Evolutionary conservation across 2,329 filamentous ascomycete genomes (phyloP).

Genomic region (Ophiostoma triangulosporum): DNA sequence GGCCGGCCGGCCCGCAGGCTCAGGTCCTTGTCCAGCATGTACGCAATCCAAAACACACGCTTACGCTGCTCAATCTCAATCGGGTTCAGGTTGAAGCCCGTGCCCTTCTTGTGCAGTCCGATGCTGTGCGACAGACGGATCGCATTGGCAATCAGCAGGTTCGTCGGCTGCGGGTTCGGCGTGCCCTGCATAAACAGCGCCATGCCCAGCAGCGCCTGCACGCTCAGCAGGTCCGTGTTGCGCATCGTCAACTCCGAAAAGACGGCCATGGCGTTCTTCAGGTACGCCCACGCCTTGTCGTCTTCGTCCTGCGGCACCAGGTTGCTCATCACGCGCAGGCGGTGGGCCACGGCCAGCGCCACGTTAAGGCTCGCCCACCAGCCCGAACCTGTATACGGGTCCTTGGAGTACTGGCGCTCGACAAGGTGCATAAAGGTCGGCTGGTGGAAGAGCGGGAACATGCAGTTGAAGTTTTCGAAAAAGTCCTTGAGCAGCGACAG

Average conservation of each 20-base stretch:
- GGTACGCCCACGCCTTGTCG: conserved; percentile 83
- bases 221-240: conserved; percentile 87
- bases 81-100: conserved; percentile 83
- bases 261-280: conserved; percentile 94
- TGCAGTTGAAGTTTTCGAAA: conserved; percentile 98
- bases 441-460: conserved; percentile 95
- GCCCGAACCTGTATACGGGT: conserved; percentile 87
- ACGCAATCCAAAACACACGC: conserved; percentile 52
- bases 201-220: conserved; percentile 89
- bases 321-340: conserved; percentile 90
- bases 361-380: conserved; percentile 99
- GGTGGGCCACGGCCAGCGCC: conserved; percentile 81
- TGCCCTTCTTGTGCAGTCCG: conserved; percentile 84
- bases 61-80: conserved; percentile 84
- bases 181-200: conserved; percentile 90
- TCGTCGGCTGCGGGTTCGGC: conserved; percentile 88
- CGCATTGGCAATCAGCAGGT: conserved; percentile 79
- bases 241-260: conserved; percentile 89
- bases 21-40: conserved; percentile 51
- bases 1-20: conserved; percentile 46
- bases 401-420: conserved; percentile 80
- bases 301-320: conserved; percentile 83
- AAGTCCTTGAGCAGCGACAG: conserved; percentile 81
- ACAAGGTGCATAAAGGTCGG: conserved; percentile 97
- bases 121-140: conserved; percentile 88